phyloP scores from a whole-genome alignment of 805 yeast species.

The Pichia californica region DNA sequence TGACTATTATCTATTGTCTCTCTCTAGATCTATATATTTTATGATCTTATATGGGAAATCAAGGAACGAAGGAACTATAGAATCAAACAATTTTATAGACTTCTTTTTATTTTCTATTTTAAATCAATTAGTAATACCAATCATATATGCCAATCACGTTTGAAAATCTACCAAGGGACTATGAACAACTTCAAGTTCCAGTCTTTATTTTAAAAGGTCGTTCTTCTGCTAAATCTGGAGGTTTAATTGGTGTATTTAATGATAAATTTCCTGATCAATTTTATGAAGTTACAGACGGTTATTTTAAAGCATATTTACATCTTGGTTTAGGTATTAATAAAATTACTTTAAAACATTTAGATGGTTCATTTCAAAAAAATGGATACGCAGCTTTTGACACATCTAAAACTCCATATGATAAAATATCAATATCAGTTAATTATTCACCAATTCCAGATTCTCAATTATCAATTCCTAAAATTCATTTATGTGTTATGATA shows the following conservation, averaged over 20 bases:
- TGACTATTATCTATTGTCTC: too few relatives aligned
- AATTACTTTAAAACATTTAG: conserved; percentile 43
- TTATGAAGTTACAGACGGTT: conserved; percentile 61
- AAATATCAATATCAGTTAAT: conserved; percentile 25
- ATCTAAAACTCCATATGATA: conserved; percentile 14
- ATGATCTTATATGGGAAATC: too few relatives aligned
- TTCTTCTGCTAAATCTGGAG: conserved; percentile 23
- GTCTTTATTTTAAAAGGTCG: conserved; percentile 45
- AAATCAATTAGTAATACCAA: too few relatives aligned
- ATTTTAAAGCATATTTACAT: conserved; percentile 72
- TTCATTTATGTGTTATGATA: conserved; percentile 72
- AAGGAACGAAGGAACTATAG: too few relatives aligned
- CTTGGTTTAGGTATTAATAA: conserved; percentile 53
- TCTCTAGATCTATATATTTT: too few relatives aligned
- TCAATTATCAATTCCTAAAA: conserved; percentile 50
- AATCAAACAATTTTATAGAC: too few relatives aligned
- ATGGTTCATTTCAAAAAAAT: conserved; percentile 29
- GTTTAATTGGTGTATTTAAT: conserved; percentile 38
- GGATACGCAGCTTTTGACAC: conserved; percentile 26
- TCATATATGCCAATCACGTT: conserved; percentile 27
- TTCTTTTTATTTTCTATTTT: too few relatives aligned
- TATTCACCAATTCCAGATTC: conserved; percentile 45
- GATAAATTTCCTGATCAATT: conserved; percentile 56
- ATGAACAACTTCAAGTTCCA: conserved; percentile 38
- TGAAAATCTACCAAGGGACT: conserved; percentile 28